Base-by-base conservation (phyloP, 1,284 basidiomycete species). In the Entoloma clypeatum region DNA sequence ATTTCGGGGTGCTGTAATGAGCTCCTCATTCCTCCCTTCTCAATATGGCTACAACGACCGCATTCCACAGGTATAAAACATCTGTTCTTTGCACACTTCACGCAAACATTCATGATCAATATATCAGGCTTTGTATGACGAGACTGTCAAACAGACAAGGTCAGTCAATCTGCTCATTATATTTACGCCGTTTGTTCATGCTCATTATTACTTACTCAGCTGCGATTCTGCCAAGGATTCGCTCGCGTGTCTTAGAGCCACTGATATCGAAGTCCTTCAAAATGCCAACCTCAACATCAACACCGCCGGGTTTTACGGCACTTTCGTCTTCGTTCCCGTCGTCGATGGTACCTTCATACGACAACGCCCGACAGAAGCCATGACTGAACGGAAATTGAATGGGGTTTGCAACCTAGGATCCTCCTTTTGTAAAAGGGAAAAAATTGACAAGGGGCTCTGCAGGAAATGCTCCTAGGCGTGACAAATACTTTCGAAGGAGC, bases 401-500 rank as follows among this genome's bases (percentile, higher is more conserved):
- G 58, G 55, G 13, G 63, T 61, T 42, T 1, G 52, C 45, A 3
- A 8, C 11, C 17, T 24, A 7, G 4, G 22, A 26, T 8, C 6
- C 24, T 5, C 23, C 7, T 1, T 3, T 13, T 19, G 26, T 19
- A 7, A 7, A 16, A 8, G n/a, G 5, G 13, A 14, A n/a, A 10
- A 16, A 10, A 10, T 31, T 14, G 31, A 10, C 16, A 61, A 54
- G 35, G 51, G 5, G 48, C 31, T 6, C 48, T 63, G 8, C 51
- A 70, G 63, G 48, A 58, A 26, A 47, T 50, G 8, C 36, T 70
- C 1, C 53, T 68, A 13, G 45, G 55, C 0, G 53, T 67, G 17
- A 64, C 67, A 25, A 74, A 74, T 41, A 45, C 59, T 0, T 54
- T 64, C 29, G 71, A 75, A 47, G 71, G 72, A 0, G 28, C 36